A percentile compares a stretch with the other conserved stretches of the same genome.
phyloP scores from a whole-genome alignment of 768 basidiomycete species.

The Naganishia kalamii region DNA sequence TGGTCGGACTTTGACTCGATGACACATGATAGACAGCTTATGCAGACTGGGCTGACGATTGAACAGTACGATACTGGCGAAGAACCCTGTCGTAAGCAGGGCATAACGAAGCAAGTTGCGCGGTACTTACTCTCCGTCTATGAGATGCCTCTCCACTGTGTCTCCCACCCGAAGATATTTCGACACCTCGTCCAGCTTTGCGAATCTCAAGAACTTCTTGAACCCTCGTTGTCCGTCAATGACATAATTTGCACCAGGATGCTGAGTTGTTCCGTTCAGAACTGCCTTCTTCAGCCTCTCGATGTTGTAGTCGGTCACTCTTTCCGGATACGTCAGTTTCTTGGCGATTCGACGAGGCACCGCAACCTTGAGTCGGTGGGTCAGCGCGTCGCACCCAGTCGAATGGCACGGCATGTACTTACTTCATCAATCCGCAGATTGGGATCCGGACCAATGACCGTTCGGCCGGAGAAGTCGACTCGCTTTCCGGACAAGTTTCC shows the following conservation, averaged over 20 bases:
- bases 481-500: conserved; percentile 98
- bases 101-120: no score
- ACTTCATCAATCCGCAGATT: conserved; percentile 95
- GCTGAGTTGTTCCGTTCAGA: conserved; percentile 77
- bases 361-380: conserved; percentile 56
- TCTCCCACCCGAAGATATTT: conserved; percentile 79
- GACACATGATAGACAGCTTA: conserved; percentile 99
- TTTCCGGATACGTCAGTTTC: conserved; percentile 90
- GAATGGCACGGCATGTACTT: not conserved
- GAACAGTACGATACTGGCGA: conserved; percentile 71
- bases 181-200: conserved; percentile 70
- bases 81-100: not conserved
- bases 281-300: conserved; percentile 67
- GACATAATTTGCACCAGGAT: conserved; percentile 94
- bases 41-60: conserved; percentile 98
- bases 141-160: conserved; percentile 85
- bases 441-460: conserved; percentile 98
- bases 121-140: conserved; percentile 74
- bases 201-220: conserved; percentile 87
- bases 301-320: conserved; percentile 87
- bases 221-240: conserved; percentile 63
- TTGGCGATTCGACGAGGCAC: conserved; percentile 93
- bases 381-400: not conserved
- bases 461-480: conserved; percentile 96
- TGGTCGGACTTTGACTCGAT: conserved; percentile 88